A percentile compares a stretch with the other conserved stretches of the same genome.
These are phyloP conservation scores for Chamaecyparis obtusa DNA, from an alignment of 75 land plant genomes.

Conservation along the genomic window DNA sequence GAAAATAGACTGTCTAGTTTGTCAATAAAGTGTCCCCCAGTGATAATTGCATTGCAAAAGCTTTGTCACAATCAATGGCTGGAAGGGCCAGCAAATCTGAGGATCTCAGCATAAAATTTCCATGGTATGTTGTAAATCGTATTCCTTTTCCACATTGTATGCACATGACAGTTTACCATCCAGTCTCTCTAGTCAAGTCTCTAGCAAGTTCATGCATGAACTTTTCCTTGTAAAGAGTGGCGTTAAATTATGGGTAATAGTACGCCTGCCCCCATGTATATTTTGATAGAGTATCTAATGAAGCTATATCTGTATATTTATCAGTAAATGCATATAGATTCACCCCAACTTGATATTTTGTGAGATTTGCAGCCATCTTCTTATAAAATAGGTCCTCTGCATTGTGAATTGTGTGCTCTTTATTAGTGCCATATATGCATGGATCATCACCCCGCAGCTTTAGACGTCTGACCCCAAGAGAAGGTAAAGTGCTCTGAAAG, in stretches of 20 bases:
- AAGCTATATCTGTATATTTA: conserved; percentile 89
- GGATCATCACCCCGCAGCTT: conserved; percentile 89
- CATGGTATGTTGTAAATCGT: conserved; percentile 85
- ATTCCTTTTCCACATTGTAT: conserved; percentile 98
- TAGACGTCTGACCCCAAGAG: conserved; percentile 89
- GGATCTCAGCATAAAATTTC: conserved; percentile 94
- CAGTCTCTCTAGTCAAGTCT: conserved; percentile 95
- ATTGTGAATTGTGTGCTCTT: conserved; percentile 66
- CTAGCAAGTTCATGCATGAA: conserved; percentile 79
- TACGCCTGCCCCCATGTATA: conserved; percentile 97
- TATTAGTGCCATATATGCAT: conserved; percentile 89
- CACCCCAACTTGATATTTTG: conserved; percentile 90
- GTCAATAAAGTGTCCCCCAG: conserved; percentile 89
- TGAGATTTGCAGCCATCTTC: conserved; percentile 97
- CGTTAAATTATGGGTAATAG: conserved; percentile 81
- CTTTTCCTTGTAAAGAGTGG: conserved; percentile 59
- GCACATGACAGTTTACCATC: conserved; percentile 98
- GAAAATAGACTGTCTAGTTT: conserved; percentile 82
- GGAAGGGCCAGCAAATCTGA: conserved; percentile 96
- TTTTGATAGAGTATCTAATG: conserved; percentile 95
- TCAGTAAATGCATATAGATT: conserved; percentile 86
- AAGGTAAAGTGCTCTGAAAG: conserved; percentile 91
- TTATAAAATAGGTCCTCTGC: conserved; percentile 97
- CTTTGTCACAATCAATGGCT: conserved; percentile 99
- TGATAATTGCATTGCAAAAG: conserved; percentile 88